A percentile compares a stretch with the other conserved stretches of the same genome.
Conservation (phyloP, 2,329 filamentous ascomycete genomes). For the Aspergillus neotritici region DNA sequence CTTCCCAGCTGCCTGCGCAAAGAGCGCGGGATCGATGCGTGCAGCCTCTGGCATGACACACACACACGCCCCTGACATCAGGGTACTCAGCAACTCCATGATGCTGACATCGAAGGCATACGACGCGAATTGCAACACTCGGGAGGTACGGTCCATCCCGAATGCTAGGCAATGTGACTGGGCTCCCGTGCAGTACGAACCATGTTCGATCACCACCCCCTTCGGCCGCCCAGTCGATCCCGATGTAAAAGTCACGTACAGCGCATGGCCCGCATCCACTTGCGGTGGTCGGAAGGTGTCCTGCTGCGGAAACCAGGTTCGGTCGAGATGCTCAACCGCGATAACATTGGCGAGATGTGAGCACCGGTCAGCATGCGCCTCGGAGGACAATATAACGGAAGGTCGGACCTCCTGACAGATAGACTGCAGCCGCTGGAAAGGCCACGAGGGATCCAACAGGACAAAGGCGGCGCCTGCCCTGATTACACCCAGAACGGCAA, state of each 20-base stretch:
- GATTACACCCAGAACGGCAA: too few relatives aligned
- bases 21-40: neutral
- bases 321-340: too few relatives aligned
- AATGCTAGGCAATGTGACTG: neutral
- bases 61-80: slow-evolving; percentile 1
- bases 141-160: neutral
- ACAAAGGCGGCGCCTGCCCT: too few relatives aligned
- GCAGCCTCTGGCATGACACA: neutral
- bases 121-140: slow-evolving; percentile 5
- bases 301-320: too few relatives aligned
- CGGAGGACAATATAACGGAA: too few relatives aligned
- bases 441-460: too few relatives aligned
- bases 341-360: too few relatives aligned
- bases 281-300: too few relatives aligned
- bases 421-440: too few relatives aligned
- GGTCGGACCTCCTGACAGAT: too few relatives aligned
- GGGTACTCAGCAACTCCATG: slow-evolving; percentile 1
- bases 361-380: too few relatives aligned
- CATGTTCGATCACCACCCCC: slow-evolving; percentile 2
- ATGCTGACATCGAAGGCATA: slow-evolving; percentile 4
- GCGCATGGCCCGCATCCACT: neutral
- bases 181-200: neutral
- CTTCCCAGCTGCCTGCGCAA: slow-evolving; percentile 1
- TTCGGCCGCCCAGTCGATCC: neutral
- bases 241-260: slow-evolving; percentile 1